Evolutionary conservation across 306 rosid genomes (phyloP).

Genomic region (Herpetospermum pedunculosum): DNA sequence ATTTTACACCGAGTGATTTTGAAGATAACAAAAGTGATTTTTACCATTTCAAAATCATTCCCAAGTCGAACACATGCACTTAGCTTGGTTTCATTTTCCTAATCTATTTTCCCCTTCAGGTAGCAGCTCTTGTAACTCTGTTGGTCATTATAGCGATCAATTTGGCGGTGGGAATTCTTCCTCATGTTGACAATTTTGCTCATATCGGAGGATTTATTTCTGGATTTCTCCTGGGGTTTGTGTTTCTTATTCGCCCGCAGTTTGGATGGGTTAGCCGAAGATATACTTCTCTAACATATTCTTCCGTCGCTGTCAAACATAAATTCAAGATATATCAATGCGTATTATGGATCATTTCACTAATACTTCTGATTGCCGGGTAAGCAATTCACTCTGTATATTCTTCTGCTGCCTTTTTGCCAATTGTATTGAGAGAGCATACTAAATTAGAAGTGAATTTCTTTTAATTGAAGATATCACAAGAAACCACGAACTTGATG

Average conservation of each 20-base stretch:
- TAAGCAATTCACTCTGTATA: slow-evolving; percentile 22
- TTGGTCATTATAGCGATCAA: slow-evolving; percentile 64
- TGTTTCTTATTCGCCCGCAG: slow-evolving; percentile 92
- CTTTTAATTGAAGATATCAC: background rate
- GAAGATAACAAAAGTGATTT: no score
- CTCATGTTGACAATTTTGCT: slow-evolving; percentile 94
- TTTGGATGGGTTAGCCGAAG: slow-evolving; percentile 81
- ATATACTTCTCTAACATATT: slow-evolving; percentile 30
- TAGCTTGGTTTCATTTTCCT: background rate
- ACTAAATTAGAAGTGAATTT: background rate
- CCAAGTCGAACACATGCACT: no score
- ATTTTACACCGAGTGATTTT: no score
- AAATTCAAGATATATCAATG: slow-evolving; percentile 81
- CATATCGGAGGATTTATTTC: slow-evolving; percentile 92
- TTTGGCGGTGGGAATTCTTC: slow-evolving; percentile 90
- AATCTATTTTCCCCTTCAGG: slow-evolving; percentile 29
- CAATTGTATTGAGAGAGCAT: background rate
- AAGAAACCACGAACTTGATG: background rate
- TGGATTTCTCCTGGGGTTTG: slow-evolving; percentile 86
- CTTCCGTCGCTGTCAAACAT: slow-evolving; percentile 29
- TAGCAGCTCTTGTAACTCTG: slow-evolving; percentile 63
- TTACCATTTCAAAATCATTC: no score
- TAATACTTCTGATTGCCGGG: slow-evolving; percentile 65
- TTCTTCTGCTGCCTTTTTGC: background rate
- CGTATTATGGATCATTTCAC: slow-evolving; percentile 65